These are phyloP conservation scores for Erodium texanum DNA, from an alignment of 441 rosid species.

Conservation along the genomic window DNA sequence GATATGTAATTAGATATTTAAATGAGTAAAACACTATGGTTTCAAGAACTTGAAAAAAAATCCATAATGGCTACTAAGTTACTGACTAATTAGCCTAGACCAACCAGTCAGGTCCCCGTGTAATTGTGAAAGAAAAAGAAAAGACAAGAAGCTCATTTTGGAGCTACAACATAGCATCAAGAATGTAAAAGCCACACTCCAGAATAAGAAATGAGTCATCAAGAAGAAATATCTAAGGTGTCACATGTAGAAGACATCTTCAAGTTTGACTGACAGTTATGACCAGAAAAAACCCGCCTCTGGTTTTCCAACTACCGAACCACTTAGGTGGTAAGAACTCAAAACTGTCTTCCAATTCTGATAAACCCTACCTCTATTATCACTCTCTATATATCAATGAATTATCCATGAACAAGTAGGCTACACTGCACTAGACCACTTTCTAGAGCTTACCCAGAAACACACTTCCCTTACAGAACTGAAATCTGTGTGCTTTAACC, in stretches of 20 bases:
- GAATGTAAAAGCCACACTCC: background rate
- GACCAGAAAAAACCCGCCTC: background rate
- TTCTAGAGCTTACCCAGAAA: too few species aligned
- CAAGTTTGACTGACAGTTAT: slow-evolving; percentile 2
- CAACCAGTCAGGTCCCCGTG: background rate
- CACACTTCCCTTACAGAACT: too few species aligned
- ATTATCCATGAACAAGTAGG: background rate
- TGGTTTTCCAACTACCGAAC: background rate
- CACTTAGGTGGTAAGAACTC: background rate
- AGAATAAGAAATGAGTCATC: background rate
- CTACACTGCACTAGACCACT: too few species aligned
- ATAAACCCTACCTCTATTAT: background rate
- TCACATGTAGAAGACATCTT: background rate
- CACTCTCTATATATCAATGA: background rate
- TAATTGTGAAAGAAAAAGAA: background rate
- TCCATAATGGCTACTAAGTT: too few species aligned
- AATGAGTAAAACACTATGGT: too few species aligned
- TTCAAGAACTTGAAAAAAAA: too few species aligned
- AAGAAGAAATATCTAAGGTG: background rate
- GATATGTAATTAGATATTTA: too few species aligned
- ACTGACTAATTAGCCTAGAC: too few species aligned
- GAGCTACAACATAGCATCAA: background rate
- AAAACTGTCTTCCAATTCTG: background rate
- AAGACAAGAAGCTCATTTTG: background rate
- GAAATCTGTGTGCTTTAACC: too few species aligned